Evolutionary conservation across 768 basidiomycete species (phyloP).

Genomic region (Amanita brunnescens): DNA sequence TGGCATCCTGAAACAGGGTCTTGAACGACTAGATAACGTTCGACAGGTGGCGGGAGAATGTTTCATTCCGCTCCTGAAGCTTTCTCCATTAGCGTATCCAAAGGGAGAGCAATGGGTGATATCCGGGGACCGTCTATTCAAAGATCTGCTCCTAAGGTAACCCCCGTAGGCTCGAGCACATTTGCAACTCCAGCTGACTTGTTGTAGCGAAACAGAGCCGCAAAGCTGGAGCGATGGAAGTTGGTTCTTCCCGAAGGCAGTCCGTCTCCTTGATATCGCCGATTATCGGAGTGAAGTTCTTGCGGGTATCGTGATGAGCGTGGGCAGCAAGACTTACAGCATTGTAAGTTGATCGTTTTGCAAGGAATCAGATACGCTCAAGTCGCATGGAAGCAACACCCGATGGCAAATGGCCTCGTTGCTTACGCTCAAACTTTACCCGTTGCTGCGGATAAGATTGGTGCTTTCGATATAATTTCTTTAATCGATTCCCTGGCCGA

Average conservation of each 20-base stretch:
- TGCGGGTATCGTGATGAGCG: constrained; percentile 65
- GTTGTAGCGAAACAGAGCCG: constrained; percentile 26
- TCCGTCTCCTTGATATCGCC: constrained; percentile 52
- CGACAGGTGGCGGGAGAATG: constrained; percentile 69
- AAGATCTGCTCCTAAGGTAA: constrained; percentile 45
- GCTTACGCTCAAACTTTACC: constrained; percentile 50
- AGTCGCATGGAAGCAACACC: constrained; percentile 45
- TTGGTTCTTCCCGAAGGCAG: constrained; percentile 69
- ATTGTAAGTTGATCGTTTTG: constrained; percentile 45
- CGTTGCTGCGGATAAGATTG: constrained; percentile 17
- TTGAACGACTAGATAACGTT: constrained; percentile 87
- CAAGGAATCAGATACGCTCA: neutral
- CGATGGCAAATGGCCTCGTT: constrained; percentile 53
- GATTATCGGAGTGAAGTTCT: constrained; percentile 58
- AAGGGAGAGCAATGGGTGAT: constrained; percentile 43
- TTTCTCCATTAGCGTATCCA: constrained; percentile 33
- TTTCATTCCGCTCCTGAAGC: constrained; percentile 41
- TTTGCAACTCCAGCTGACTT: constrained; percentile 8
- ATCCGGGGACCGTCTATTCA: constrained; percentile 36
- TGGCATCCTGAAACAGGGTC: constrained; percentile 78
- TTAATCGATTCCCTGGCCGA: constrained; percentile 51
- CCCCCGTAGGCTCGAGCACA: neutral
- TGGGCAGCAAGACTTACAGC: constrained; percentile 78
- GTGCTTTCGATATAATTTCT: constrained; percentile 37
- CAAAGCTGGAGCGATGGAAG: constrained; percentile 61